These are phyloP conservation scores for Botrytis medusae DNA, from an alignment of 2,329 filamentous ascomycete species.

Conservation along the genomic window DNA sequence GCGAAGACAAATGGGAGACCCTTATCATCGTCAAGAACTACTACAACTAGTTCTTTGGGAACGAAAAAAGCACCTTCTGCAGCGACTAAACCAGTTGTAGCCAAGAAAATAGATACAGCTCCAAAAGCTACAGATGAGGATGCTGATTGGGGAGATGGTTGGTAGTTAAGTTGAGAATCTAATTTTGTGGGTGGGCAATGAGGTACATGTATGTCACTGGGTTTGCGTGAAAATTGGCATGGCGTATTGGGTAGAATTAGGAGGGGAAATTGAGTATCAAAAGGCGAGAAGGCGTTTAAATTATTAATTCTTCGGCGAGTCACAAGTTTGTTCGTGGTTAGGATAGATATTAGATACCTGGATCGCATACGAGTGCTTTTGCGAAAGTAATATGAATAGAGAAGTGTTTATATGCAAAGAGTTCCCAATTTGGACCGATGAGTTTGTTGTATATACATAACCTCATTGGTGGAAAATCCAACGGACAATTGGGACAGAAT, in stretches of 20 bases:
- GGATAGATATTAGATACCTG: slow-evolving; percentile 2
- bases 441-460: not conserved
- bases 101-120: slow-evolving; percentile 70
- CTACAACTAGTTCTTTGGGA: slow-evolving; percentile 39
- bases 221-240: not conserved
- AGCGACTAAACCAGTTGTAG: slow-evolving; percentile 29
- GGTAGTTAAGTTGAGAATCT: slow-evolving; percentile 44
- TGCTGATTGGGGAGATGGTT: slow-evolving; percentile 66
- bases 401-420: not conserved
- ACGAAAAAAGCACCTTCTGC: slow-evolving; percentile 36
- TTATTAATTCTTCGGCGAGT: not conserved
- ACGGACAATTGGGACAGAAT: not conserved
- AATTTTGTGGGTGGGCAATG: not conserved
- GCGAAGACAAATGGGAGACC: slow-evolving; percentile 35
- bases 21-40: slow-evolving; percentile 41
- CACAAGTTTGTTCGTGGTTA: not conserved
- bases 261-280: slow-evolving; percentile 4
- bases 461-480: not conserved
- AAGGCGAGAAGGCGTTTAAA: slow-evolving; percentile 7
- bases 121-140: slow-evolving; percentile 59
- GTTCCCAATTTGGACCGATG: not conserved
- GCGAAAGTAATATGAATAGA: not conserved
- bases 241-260: slow-evolving; percentile 8
- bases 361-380: not conserved
- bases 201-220: not conserved